Evolutionary conservation across 2,329 filamentous ascomycete genomes (phyloP).

Genomic region (Penicillium sp.): DNA sequence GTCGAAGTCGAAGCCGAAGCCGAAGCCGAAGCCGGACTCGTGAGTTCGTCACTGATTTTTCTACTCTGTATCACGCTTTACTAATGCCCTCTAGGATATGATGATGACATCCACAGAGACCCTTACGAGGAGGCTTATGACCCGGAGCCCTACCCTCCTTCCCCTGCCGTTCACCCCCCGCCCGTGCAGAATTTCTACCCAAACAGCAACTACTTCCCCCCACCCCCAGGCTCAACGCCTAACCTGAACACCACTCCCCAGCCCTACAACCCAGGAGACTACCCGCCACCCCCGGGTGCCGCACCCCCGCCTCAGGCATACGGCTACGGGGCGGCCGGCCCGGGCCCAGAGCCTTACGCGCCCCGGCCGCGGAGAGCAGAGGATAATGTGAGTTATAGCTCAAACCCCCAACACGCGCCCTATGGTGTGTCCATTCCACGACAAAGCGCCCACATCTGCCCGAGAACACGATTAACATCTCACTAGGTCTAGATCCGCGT

Average conservation of each 20-base stretch:
- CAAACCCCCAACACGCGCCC: constrained; percentile 38
- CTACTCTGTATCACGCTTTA: constrained; percentile 8
- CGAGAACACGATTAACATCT: constrained; percentile 1
- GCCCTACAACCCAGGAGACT: constrained; percentile 44
- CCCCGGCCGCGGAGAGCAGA: constrained; percentile 45
- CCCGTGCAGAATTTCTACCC: constrained; percentile 45
- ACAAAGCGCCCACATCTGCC: neutral
- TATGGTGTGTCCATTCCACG: constrained; percentile 47
- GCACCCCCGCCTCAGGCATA: constrained; percentile 43
- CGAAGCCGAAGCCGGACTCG: constrained; percentile 38
- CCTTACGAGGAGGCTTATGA: constrained; percentile 48
- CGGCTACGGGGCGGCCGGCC: constrained; percentile 40
- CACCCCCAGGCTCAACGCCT: constrained; percentile 43
- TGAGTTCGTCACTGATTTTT: constrained; percentile 38
- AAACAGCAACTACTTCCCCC: constrained; percentile 47
- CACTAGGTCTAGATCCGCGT: constrained; percentile 20
- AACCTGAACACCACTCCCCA: constrained; percentile 29
- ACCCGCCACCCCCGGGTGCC: constrained; percentile 47
- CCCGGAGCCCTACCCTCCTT: constrained; percentile 42
- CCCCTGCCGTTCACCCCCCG: constrained; percentile 38
- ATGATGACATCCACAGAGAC: constrained; percentile 38
- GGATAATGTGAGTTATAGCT: constrained; percentile 55
- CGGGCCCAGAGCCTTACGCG: constrained; percentile 44
- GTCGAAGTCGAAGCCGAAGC: neutral
- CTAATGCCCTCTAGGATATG: constrained; percentile 29